These are phyloP conservation scores for Magnaporthiopsis rhizophila DNA, from an alignment of 2,329 filamentous ascomycete genomes.

Conservation along the genomic window DNA sequence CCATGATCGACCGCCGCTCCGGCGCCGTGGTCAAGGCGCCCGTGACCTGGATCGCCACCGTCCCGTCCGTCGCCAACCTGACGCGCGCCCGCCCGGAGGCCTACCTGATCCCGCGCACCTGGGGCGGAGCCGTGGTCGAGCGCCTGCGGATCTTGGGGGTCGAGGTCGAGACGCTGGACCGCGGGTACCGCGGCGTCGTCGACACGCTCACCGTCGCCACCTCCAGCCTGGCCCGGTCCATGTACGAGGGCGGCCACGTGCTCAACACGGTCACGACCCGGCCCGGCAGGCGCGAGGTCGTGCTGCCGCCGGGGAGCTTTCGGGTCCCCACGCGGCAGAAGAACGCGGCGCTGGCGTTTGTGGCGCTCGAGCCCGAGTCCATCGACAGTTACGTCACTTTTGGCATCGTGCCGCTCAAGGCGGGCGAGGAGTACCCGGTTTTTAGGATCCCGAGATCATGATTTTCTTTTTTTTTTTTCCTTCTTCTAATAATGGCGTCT, in stretches of 20 bases:
- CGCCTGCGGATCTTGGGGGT: slow-evolving; percentile 1
- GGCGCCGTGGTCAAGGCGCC: slow-evolving; percentile 5
- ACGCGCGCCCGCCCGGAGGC: slow-evolving; percentile 4
- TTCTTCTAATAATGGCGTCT: too few relatives aligned
- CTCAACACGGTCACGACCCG: slow-evolving; percentile 1
- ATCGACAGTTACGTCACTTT: slow-evolving; percentile 6
- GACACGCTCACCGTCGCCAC: not conserved
- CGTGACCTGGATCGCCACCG: not conserved
- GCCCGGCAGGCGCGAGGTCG: not conserved
- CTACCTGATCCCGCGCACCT: slow-evolving; percentile 5
- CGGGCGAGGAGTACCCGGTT: slow-evolving; percentile 5
- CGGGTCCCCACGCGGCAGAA: slow-evolving; percentile 7
- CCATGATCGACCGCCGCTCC: slow-evolving; percentile 1
- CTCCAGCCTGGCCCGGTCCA: not conserved
- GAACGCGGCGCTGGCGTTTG: slow-evolving; percentile 6
- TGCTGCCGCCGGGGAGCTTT: slow-evolving; percentile 2
- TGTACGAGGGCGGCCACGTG: slow-evolving; percentile 6
- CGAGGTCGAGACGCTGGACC: slow-evolving; percentile 3
- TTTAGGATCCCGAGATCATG: slow-evolving; percentile 4
- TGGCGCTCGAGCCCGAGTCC: slow-evolving; percentile 6
- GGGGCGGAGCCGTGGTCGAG: not conserved
- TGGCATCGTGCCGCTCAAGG: not conserved
- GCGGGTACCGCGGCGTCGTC: not conserved
- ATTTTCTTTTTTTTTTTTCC: too few relatives aligned
- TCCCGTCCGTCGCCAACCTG: slow-evolving; percentile 1